These are phyloP conservation scores for Tolypocladium nubicola DNA, from an alignment of 2,329 filamentous ascomycete species.

Conservation along the genomic window DNA sequence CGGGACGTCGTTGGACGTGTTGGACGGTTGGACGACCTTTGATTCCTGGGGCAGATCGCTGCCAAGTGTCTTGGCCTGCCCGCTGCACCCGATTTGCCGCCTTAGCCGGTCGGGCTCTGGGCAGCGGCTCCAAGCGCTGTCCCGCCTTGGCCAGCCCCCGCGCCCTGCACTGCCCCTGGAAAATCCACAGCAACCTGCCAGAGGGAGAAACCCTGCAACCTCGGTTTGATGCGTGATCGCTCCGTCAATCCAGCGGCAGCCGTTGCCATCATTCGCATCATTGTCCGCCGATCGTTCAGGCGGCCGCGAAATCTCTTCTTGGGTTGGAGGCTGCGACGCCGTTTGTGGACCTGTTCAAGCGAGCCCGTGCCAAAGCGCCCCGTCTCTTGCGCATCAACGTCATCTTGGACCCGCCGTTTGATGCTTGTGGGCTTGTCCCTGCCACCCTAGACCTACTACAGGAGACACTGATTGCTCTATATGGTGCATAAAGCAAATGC, in stretches of 20 bases:
- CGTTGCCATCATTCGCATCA: too few species aligned
- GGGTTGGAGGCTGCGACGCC: neutral
- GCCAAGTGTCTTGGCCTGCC: neutral
- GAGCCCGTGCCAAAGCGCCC: too few species aligned
- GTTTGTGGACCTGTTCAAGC: too few species aligned
- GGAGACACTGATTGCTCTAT: neutral
- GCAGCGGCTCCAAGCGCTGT: neutral
- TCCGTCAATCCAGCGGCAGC: neutral
- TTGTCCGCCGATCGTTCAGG: too few species aligned
- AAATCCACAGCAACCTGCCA: neutral
- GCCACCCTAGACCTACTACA: neutral
- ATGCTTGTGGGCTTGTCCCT: too few species aligned
- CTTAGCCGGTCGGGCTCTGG: neutral
- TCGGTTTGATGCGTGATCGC: neutral
- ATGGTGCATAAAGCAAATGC: too few species aligned
- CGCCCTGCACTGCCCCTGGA: neutral
- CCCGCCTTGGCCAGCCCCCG: neutral
- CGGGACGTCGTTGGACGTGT: neutral
- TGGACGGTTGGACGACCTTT: neutral
- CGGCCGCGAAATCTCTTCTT: too few species aligned
- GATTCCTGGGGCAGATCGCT: neutral
- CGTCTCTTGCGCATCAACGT: too few species aligned
- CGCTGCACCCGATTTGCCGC: neutral
- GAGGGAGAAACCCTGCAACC: neutral
- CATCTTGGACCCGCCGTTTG: too few species aligned